Evolutionary conservation across 2,329 filamentous ascomycete genomes (phyloP).

Genomic region (Fusarium staphyleae): DNA sequence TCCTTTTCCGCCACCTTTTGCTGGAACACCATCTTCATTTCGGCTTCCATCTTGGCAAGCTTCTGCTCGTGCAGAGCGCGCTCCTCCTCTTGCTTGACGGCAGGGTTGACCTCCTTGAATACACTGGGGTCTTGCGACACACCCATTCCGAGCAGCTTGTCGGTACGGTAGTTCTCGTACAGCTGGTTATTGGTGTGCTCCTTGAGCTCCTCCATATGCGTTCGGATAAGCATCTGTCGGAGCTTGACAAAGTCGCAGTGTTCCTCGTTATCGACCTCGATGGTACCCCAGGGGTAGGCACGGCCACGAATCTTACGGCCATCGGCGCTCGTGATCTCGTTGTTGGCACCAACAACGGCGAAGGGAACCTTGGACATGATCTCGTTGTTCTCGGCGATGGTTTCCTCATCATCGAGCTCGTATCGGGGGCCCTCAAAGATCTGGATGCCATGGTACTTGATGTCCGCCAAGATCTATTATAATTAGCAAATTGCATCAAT

Average conservation of each 20-base stretch:
- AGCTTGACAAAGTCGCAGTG: conserved; percentile 99
- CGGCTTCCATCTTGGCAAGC: conserved; percentile 99
- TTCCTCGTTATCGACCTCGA: conserved; percentile 99
- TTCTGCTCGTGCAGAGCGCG: conserved; percentile 98
- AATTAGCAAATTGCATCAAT: conserved; percentile 18
- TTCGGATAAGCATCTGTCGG: conserved; percentile 99
- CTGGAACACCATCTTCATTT: conserved; percentile 99
- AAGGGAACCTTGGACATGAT: conserved; percentile 99
- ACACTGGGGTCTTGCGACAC: conserved; percentile 98
- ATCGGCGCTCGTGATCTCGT: conserved; percentile 89
- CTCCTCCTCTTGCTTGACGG: conserved; percentile 99
- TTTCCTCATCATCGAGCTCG: conserved; percentile 99
- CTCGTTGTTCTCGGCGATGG: conserved; percentile 99
- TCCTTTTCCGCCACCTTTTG: conserved; percentile 99
- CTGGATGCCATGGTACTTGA: conserved; percentile 95
- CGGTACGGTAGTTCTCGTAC: conserved; percentile 99
- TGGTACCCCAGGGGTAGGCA: conserved; percentile 96
- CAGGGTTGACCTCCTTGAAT: conserved; percentile 99
- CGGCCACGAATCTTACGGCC: conserved; percentile 96
- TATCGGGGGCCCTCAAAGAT: conserved; percentile 99
- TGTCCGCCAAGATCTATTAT: conserved; percentile 88
- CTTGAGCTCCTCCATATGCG: conserved; percentile 99
- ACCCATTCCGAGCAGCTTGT: conserved; percentile 98
- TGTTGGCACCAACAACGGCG: conserved; percentile 95
- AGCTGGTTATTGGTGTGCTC: conserved; percentile 99